Conservation (phyloP, 2,329 filamentous ascomycete species). For the Aspergillus sp. region DNA sequence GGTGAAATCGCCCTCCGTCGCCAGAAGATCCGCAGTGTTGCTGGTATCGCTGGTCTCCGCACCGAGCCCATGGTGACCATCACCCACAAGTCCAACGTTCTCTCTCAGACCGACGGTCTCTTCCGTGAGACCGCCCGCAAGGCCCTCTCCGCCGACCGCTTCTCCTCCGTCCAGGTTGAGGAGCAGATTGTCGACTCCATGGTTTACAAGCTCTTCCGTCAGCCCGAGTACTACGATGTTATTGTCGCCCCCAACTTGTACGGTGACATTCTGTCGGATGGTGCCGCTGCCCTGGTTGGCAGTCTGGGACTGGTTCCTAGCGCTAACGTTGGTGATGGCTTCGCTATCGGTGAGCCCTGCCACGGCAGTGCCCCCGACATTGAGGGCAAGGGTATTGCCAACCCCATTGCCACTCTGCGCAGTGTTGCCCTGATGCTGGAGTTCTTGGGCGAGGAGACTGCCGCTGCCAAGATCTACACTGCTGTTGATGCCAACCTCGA, state of each 20-base stretch:
- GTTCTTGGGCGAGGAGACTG: slow-evolving; percentile 83
- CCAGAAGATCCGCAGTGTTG: slow-evolving; percentile 71
- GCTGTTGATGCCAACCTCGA: slow-evolving; percentile 89
- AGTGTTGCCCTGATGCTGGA: slow-evolving; percentile 94
- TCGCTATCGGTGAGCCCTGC: slow-evolving; percentile 97
- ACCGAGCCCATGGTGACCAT: slow-evolving; percentile 79
- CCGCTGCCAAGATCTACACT: slow-evolving; percentile 84
- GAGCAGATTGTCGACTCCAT: slow-evolving; percentile 99
- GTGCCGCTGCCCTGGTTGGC: slow-evolving; percentile 89
- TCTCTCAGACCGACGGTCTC: slow-evolving; percentile 92
- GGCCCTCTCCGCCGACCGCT: slow-evolving; percentile 68
- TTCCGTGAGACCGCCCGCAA: slow-evolving; percentile 80
- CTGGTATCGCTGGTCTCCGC: slow-evolving; percentile 56
- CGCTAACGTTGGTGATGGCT: slow-evolving; percentile 90
- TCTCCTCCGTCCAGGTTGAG: slow-evolving; percentile 69
- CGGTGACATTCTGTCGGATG: slow-evolving; percentile 94
- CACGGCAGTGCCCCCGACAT: slow-evolving; percentile 97
- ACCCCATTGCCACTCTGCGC: slow-evolving; percentile 91
- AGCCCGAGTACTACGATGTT: slow-evolving; percentile 93
- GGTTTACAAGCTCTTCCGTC: slow-evolving; percentile 99
- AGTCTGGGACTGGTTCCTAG: slow-evolving; percentile 88
- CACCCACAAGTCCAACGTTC: slow-evolving; percentile 97
- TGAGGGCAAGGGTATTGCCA: slow-evolving; percentile 86
- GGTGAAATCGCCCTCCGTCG: slow-evolving; percentile 89
- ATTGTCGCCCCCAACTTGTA: slow-evolving; percentile 98